Conservation (phyloP, 305 asterid genomes). For the Withania somnifera region DNA sequence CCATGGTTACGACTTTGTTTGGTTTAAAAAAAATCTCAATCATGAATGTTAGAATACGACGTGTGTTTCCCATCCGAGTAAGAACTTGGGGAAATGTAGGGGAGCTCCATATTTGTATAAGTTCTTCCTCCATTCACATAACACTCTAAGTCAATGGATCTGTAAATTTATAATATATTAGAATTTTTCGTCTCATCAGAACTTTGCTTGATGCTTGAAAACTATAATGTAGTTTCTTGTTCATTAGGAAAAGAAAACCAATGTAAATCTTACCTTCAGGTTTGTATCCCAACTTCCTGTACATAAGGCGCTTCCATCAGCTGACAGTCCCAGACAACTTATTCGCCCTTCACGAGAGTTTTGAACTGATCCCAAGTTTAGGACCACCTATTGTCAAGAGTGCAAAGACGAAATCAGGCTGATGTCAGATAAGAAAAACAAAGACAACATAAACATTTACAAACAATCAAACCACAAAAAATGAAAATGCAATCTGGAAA, state of each 20-base stretch:
- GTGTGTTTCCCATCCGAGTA: not conserved
- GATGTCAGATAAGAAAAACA: not conserved
- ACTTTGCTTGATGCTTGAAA: not conserved
- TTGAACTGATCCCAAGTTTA: constrained; percentile 84
- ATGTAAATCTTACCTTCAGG: constrained; percentile 53
- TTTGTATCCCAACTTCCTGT: constrained; percentile 95
- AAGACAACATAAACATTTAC: not conserved
- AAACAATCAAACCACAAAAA: not conserved
- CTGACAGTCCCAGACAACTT: constrained; percentile 84
- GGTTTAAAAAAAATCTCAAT: not conserved
- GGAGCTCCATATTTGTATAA: not conserved
- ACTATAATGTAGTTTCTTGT: not conserved
- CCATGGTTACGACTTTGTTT: not conserved
- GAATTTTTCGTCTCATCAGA: not conserved
- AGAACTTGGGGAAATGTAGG: not conserved
- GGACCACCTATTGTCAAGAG: constrained; percentile 42
- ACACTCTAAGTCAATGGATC: not conserved
- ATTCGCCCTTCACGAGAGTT: constrained; percentile 73
- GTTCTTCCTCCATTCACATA: not conserved
- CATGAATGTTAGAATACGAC: not conserved
- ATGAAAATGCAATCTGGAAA: not conserved
- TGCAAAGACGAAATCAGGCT: not conserved
- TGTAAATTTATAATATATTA: not conserved
- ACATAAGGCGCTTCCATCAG: constrained; percentile 96
- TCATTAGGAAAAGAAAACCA: not conserved